Percentiles rank a stretch among this genome's conserved stretches.
Conservation (phyloP, 129 eudicot species). For the Centrapalus pauciflorus region DNA sequence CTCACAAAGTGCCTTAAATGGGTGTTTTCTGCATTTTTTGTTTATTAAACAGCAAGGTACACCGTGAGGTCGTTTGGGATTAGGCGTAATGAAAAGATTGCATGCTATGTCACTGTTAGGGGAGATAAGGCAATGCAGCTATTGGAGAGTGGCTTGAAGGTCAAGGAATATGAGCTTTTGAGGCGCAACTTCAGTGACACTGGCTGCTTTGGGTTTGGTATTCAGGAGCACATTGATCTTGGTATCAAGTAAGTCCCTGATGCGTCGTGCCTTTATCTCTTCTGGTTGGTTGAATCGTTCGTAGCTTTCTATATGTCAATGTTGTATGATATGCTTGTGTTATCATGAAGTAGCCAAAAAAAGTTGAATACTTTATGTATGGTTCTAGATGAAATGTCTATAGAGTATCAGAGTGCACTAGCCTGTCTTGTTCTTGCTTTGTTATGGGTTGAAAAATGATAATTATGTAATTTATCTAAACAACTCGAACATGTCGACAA, state of each 20-base stretch:
- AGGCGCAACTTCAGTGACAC: conserved; percentile 43
- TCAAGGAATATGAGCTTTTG: conserved; percentile 43
- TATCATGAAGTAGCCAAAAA: too few relatives aligned
- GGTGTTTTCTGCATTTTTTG: background rate
- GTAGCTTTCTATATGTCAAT: too few relatives aligned
- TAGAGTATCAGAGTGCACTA: too few relatives aligned
- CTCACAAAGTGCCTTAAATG: background rate
- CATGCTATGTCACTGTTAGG: conserved; percentile 41
- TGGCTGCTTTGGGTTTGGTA: conserved; percentile 41
- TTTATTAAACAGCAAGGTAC: conserved; percentile 30
- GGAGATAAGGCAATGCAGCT: conserved; percentile 47
- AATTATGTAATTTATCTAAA: too few relatives aligned
- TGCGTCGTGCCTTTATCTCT: background rate
- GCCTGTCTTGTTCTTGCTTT: background rate
- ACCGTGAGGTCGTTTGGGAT: conserved; percentile 37
- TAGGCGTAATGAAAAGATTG: conserved; percentile 47
- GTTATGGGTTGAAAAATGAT: background rate
- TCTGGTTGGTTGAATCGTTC: background rate
- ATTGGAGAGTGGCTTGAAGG: conserved; percentile 38
- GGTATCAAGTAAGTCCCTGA: conserved; percentile 33
- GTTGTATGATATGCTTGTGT: too few relatives aligned
- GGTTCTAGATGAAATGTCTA: too few relatives aligned
- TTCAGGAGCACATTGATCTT: conserved; percentile 46
- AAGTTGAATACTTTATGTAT: too few relatives aligned
- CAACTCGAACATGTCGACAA: too few relatives aligned